Conservation (phyloP, 495 filamentous ascomycete species). For the Aspergillus mulundensis region DNA sequence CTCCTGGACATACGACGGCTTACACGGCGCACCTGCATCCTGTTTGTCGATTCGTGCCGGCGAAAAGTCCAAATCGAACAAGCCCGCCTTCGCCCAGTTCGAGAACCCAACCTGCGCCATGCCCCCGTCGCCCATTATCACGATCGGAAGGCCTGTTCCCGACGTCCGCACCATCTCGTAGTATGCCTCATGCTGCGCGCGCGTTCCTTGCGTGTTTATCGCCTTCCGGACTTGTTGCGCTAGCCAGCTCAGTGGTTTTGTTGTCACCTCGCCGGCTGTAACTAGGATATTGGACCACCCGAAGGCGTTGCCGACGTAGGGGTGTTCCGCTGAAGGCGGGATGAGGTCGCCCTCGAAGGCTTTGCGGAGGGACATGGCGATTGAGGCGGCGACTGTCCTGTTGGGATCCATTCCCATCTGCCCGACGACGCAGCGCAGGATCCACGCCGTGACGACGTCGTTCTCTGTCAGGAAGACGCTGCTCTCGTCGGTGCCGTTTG, state of each 20-base stretch:
- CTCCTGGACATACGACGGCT: constrained; percentile 25
- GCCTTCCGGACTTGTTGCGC: constrained; percentile 34
- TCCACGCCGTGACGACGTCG: constrained; percentile 22
- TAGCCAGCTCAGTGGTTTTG: constrained; percentile 38
- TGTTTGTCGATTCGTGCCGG: constrained; percentile 24
- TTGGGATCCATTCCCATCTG: constrained; percentile 13
- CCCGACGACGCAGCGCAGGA: constrained; percentile 20
- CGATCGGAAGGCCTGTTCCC: constrained; percentile 18
- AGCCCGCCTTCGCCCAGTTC: constrained; percentile 44
- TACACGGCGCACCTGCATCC: constrained; percentile 18
- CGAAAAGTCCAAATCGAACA: constrained; percentile 45
- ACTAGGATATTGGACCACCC: constrained; percentile 32
- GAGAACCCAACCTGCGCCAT: constrained; percentile 35
- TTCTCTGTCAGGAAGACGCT: constrained; percentile 26
- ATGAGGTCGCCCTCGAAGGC: constrained; percentile 27
- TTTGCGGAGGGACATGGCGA: constrained; percentile 25
- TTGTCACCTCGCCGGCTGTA: constrained; percentile 26
- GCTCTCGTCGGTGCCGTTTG: constrained; percentile 14
- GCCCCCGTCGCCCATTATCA: constrained; percentile 33
- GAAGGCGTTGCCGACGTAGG: constrained; percentile 24
- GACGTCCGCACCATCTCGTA: constrained; percentile 20
- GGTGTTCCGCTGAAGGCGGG: constrained; percentile 21
- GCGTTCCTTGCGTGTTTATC: constrained; percentile 40
- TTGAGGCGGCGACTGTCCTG: constrained; percentile 15
- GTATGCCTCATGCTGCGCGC: constrained; percentile 37